A percentile compares a stretch with the other conserved stretches of the same genome.
Evolutionary conservation across 768 basidiomycete genomes (phyloP).

Genomic region (Lactarius hengduanensis): DNA sequence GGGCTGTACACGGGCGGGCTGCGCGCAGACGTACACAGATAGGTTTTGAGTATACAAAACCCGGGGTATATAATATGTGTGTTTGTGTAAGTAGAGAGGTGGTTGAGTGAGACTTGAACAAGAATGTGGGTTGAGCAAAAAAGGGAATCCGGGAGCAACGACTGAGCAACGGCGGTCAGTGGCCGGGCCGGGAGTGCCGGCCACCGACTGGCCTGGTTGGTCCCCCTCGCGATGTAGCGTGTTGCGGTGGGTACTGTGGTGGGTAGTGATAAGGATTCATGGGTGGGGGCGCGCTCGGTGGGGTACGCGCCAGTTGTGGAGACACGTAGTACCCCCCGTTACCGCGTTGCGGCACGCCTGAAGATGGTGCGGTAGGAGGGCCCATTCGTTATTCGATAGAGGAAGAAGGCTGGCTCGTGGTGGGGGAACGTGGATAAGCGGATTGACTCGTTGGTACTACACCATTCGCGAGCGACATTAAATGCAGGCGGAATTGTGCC

Average conservation of each 20-base stretch:
- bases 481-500: background rate
- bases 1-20: no score
- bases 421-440: background rate
- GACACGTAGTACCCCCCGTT: slow-evolving; percentile 12
- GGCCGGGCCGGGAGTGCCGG: slow-evolving; percentile 9
- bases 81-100: no score
- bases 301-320: background rate
- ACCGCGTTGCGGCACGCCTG: slow-evolving; percentile 8
- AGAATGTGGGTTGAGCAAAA: background rate
- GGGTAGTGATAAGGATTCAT: background rate
- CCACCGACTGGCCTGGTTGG: background rate
- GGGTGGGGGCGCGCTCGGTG: background rate
- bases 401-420: background rate
- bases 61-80: background rate
- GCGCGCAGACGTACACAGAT: background rate
- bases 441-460: background rate
- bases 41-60: background rate
- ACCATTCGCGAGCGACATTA: background rate
- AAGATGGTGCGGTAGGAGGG: slow-evolving; percentile 18
- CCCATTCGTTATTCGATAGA: slow-evolving; percentile 4
- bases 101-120: background rate
- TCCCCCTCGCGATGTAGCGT: background rate
- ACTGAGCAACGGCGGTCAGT: background rate
- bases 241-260: background rate
- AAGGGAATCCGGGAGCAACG: background rate